Conservation (phyloP, 805 yeast genomes). For the Pichia nanzhaoensis region DNA sequence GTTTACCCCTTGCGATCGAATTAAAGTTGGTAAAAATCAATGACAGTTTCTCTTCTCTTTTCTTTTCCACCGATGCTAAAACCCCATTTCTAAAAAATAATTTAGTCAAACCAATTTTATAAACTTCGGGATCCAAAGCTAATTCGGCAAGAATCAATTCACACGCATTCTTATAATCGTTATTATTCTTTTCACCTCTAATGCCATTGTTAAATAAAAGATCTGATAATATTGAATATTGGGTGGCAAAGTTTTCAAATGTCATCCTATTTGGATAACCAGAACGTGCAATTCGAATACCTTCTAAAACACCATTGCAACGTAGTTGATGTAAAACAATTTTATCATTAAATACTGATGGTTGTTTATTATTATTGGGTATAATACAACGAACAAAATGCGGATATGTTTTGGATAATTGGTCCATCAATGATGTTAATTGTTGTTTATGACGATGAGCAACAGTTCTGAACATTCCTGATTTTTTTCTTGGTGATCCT, state of each 20-base stretch:
- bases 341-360: conserved; percentile 63
- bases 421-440: conserved; percentile 60
- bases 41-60: conserved; percentile 60
- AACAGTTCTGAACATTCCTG: conserved; percentile 60
- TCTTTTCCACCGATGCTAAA: conserved; percentile 68
- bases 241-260: conserved; percentile 68
- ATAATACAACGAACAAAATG: conserved; percentile 95
- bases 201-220: conserved; percentile 11
- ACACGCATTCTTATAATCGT: conserved; percentile 56
- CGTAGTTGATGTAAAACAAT: conserved; percentile 83
- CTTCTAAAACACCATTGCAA: conserved; percentile 97
- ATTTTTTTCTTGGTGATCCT: conserved; percentile 17
- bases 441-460: conserved; percentile 89
- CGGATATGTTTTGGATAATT: conserved; percentile 77
- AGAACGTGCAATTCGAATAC: conserved; percentile 92
- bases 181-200: conserved; percentile 19
- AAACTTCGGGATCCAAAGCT: conserved; percentile 50
- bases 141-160: conserved; percentile 60
- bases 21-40: conserved; percentile 55
- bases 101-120: conserved; percentile 65
- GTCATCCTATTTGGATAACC: conserved; percentile 93
- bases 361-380: conserved; percentile 73
- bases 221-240: conserved; percentile 60
- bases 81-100: conserved; percentile 74
- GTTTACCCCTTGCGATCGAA: conserved; percentile 56